Evolutionary conservation across 2,329 filamentous ascomycete species (phyloP).

Genomic region (Monosporascus sp.): DNA sequence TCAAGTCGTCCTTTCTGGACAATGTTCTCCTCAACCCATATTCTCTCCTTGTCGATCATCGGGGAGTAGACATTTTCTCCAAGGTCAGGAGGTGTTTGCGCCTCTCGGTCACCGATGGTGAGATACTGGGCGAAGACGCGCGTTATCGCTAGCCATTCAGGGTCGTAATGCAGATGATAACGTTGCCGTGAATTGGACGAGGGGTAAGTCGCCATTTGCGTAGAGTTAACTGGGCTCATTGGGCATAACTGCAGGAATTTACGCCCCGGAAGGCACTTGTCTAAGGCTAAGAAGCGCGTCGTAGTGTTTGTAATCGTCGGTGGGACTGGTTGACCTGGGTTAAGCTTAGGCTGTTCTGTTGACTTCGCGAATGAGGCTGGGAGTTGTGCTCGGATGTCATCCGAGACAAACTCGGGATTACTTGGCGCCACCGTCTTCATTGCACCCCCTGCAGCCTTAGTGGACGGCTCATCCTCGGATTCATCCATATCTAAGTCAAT

Average conservation of each 20-base stretch:
- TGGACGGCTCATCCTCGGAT: not conserved
- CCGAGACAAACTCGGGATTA: constrained; percentile 39
- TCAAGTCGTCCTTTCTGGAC: constrained; percentile 54
- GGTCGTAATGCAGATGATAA: constrained; percentile 71
- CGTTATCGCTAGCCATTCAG: constrained; percentile 92
- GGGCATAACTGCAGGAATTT: constrained; percentile 78
- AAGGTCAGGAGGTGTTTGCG: constrained; percentile 50
- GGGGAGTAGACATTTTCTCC: constrained; percentile 64
- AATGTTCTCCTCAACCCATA: constrained; percentile 79
- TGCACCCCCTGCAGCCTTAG: constrained; percentile 7
- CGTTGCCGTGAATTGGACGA: constrained; percentile 31
- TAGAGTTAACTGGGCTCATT: constrained; percentile 43
- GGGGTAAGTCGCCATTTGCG: constrained; percentile 14
- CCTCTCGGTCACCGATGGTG: constrained; percentile 53
- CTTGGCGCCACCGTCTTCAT: constrained; percentile 5
- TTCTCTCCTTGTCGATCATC: constrained; percentile 62
- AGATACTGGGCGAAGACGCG: constrained; percentile 69
- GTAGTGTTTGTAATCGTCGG: constrained; percentile 68
- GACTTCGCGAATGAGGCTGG: constrained; percentile 65
- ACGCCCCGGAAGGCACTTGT: constrained; percentile 78
- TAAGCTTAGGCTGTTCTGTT: constrained; percentile 29
- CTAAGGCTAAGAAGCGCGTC: constrained; percentile 81
- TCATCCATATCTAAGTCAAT: constrained; percentile 14
- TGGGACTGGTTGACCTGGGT: constrained; percentile 60
- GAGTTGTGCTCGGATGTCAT: constrained; percentile 65